Evolutionary conservation across 2,329 filamentous ascomycete genomes (phyloP), one percentile per base, ranked within the genome.

Genomic region (Trichophyton schoenleinii): DNA sequence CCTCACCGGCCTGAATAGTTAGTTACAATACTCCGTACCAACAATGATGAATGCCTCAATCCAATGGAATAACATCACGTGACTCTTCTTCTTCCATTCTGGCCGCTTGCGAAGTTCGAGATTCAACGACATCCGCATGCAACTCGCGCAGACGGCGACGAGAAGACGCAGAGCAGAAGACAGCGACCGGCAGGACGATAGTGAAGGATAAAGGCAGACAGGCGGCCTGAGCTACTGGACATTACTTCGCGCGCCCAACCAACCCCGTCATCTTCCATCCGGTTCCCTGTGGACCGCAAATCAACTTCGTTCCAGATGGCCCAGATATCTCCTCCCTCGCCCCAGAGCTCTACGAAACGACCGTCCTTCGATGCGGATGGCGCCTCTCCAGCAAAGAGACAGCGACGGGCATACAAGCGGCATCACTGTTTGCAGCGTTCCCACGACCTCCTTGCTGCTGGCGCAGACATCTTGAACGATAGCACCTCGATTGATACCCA

Each of bases 401-500:
- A 69, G 20, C 75, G 73, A 63, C 69, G 71, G 25, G 66, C 69
- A 7, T 78, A 77, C 62, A 73, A 74, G 62, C 76, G 74, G 58
- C 72, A 76, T 41, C 77, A 79, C 68, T 69, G 71, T 31, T 66
- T 79, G 46, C 70, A 69, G 46, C 68, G 69, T 34, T 73, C 73
- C 3, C 64, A 74, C 41, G 63, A 68, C 48, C 64, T 69, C 53
- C 64, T 65, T 31, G 63, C 72, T 25, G 64, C 68, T 6, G 76
- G 78, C 63, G 72, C 74, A 34, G 73, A 73, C n/a, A 67, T 57
- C 7, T 59, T 77, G 46, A 72, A 80, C 64, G 78, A 82, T 71
- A 79, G 80, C 48, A 72, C 76, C 58, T 78, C 80, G 61, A 76
- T 82, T 61, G 78, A 83, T 66, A 73, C 77, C 15, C 75, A 85